phyloP scores from a whole-genome alignment of 768 basidiomycete genomes.

The Russula dissimulans region DNA sequence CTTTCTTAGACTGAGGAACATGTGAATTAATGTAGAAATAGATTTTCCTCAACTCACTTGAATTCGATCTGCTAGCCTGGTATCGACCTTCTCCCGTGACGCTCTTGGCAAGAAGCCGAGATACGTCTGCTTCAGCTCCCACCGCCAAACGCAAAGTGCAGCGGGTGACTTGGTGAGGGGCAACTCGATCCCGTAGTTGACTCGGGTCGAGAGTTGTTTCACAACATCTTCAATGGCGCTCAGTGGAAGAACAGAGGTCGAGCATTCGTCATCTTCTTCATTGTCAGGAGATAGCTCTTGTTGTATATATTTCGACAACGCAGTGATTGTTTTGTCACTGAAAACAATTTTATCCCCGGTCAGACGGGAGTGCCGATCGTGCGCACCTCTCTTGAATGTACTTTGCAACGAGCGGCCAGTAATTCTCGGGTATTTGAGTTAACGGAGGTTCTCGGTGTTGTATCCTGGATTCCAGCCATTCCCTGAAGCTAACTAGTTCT shows the following conservation, averaged over 20 bases:
- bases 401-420: conserved; percentile 71
- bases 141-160: conserved; percentile 69
- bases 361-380: not conserved
- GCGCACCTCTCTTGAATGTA: conserved; percentile 77
- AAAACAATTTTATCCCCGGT: conserved; percentile 1
- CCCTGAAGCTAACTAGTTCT: conserved; percentile 75
- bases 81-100: conserved; percentile 50
- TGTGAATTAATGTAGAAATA: not conserved
- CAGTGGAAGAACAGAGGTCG: conserved; percentile 33
- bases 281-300: conserved; percentile 59
- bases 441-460: conserved; percentile 43
- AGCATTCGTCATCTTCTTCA: conserved; percentile 40
- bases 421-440: conserved; percentile 50
- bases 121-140: conserved; percentile 65
- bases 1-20: conserved; percentile 45
- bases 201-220: conserved; percentile 50
- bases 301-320: conserved; percentile 61
- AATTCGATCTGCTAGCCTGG: conserved; percentile 51
- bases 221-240: conserved; percentile 55
- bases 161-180: conserved; percentile 47
- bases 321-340: conserved; percentile 63
- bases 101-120: conserved; percentile 60
- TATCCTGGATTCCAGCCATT: conserved; percentile 53
- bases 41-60: conserved; percentile 37
- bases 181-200: conserved; percentile 72